phyloP scores from a whole-genome alignment of 192 early-diverging fungal genomes.

The Pilaira anomala region DNA sequence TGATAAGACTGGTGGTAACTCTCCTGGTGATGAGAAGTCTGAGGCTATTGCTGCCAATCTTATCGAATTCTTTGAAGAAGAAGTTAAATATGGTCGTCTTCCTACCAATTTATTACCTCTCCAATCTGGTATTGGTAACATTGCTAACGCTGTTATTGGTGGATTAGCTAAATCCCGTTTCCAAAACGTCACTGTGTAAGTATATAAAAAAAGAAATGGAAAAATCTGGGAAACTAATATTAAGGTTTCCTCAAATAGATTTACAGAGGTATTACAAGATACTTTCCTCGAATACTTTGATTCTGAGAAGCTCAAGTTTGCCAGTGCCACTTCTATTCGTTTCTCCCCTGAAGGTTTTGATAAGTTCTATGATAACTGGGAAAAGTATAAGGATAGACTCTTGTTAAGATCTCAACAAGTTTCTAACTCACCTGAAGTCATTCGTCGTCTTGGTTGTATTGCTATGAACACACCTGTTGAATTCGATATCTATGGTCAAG shows the following conservation, averaged over 20 bases:
- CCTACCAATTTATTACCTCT: conserved; percentile 36
- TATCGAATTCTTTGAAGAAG: conserved; percentile 41
- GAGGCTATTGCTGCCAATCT: conserved; percentile 34
- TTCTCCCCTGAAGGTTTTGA: conserved; percentile 44
- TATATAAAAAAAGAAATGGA: background rate
- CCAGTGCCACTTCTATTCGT: conserved; percentile 36
- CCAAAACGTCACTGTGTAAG: conserved; percentile 40
- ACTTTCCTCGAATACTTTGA: conserved; percentile 44
- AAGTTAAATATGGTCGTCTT: conserved; percentile 39
- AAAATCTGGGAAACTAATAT: background rate
- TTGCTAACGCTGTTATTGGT: conserved; percentile 44
- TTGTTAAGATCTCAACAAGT: conserved; percentile 42
- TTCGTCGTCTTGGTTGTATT: conserved; percentile 41
- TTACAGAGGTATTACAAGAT: conserved; percentile 45
- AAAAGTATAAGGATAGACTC: conserved; percentile 36
- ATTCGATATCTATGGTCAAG: conserved; percentile 45
- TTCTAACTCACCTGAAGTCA: conserved; percentile 44
- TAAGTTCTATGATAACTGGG: conserved; percentile 41
- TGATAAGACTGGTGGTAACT: conserved; percentile 34
- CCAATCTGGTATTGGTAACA: conserved; percentile 45
- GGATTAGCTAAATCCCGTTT: conserved; percentile 39
- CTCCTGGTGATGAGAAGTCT: conserved; percentile 28
- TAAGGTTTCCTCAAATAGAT: conserved; percentile 10
- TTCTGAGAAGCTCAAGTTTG: conserved; percentile 30
- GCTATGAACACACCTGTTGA: conserved; percentile 48